Evolutionary conservation across 371 early-diverging fungal genomes (phyloP).

Genomic region (Mucor irregularis): DNA sequence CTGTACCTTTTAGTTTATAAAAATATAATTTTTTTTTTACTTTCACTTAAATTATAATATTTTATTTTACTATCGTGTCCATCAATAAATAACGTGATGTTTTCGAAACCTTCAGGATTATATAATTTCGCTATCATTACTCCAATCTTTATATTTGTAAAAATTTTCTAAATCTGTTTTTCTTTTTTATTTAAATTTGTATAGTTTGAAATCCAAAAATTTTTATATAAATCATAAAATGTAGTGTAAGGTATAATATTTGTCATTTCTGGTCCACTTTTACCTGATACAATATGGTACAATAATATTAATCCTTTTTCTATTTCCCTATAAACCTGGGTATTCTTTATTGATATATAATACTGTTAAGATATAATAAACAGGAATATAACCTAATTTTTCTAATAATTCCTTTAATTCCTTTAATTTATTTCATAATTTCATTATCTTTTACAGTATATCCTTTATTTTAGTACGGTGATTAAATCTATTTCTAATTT

Average conservation of each 20-base stretch:
- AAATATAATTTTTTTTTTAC: neutral
- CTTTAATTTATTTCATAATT: too few relatives aligned
- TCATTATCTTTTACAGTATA: too few relatives aligned
- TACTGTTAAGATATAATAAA: constrained; percentile 11
- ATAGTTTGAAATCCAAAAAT: constrained; percentile 7
- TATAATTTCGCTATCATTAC: neutral
- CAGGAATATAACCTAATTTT: constrained; percentile 14
- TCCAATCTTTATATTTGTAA: constrained; percentile 1
- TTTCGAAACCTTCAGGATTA: constrained; percentile 6
- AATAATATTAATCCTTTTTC: constrained; percentile 12
- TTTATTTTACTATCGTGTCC: constrained; percentile 14
- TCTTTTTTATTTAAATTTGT: too few relatives aligned
- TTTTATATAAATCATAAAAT: constrained; percentile 16
- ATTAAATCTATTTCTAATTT: too few relatives aligned
- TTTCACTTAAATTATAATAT: neutral
- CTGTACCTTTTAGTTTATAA: constrained; percentile 7
- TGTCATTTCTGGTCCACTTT: neutral
- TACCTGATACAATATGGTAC: constrained; percentile 2
- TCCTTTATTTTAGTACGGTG: too few relatives aligned
- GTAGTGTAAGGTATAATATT: constrained; percentile 1
- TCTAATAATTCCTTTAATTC: too few relatives aligned
- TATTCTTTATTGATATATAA: constrained; percentile 9
- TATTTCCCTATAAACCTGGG: constrained; percentile 12
- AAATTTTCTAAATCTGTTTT: constrained; percentile 11
- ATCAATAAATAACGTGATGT: constrained; percentile 10